Conservation (phyloP, 2,329 filamentous ascomycete species). For the Talaromyces sp. region DNA sequence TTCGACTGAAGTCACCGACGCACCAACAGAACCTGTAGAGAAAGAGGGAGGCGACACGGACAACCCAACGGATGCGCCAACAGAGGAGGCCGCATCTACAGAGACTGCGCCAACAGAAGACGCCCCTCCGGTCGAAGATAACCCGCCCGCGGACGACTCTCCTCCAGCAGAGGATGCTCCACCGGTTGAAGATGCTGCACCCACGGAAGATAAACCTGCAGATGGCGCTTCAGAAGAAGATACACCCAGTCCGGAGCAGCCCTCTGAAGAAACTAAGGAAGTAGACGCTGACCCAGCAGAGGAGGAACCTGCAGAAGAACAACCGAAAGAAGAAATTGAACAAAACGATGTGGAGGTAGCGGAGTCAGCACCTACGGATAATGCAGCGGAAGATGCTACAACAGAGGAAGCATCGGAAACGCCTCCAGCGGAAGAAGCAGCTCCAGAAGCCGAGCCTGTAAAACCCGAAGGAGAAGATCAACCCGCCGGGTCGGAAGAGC, state of each 20-base stretch:
- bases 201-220: constrained; percentile 11
- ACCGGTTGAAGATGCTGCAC: constrained; percentile 17
- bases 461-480: constrained; percentile 12
- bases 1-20: constrained; percentile 5
- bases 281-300: not conserved
- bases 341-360: not conserved
- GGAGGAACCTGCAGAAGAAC: not conserved
- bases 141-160: constrained; percentile 13
- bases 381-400: not conserved
- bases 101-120: constrained; percentile 19
- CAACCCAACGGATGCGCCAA: constrained; percentile 1
- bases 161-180: constrained; percentile 16
- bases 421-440: constrained; percentile 15
- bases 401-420: not conserved
- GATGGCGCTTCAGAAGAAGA: constrained; percentile 10
- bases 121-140: constrained; percentile 15
- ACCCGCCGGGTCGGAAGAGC: constrained; percentile 15
- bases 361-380: not conserved
- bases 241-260: not conserved
- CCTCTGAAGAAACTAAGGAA: not conserved
- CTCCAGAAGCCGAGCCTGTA: constrained; percentile 10
- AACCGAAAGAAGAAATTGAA: not conserved
- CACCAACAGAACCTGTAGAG: constrained; percentile 1
- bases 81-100: constrained; percentile 8
- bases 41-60: not conserved